These are phyloP conservation scores for Yarrowia sp. DNA, from an alignment of 805 yeast genomes.

Conservation along the genomic window DNA sequence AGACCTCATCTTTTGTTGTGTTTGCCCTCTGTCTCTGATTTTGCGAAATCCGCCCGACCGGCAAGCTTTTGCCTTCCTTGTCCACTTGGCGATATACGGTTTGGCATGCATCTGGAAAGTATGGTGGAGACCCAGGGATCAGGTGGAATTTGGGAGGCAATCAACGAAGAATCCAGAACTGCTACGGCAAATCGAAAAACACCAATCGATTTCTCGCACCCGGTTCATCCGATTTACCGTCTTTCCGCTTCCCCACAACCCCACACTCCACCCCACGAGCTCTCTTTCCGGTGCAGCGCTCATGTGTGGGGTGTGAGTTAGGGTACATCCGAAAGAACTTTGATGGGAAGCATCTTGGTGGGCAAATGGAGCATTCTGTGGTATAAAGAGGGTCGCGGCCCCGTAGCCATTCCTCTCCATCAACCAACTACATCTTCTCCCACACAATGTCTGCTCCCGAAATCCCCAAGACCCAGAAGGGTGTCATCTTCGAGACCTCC, in stretches of 20 bases:
- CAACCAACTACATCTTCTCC: background rate
- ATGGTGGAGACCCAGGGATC: slow-evolving; percentile 12
- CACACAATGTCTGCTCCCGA: slow-evolving; percentile 49
- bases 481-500: slow-evolving; percentile 68
- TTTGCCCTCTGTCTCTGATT: background rate
- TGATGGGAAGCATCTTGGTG: slow-evolving; percentile 1
- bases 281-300: background rate
- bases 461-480: slow-evolving; percentile 75
- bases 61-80: background rate
- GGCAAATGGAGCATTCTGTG: background rate
- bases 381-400: background rate
- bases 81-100: slow-evolving; percentile 24
- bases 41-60: slow-evolving; percentile 20
- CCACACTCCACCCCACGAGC: background rate
- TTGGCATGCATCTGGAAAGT: background rate
- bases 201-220: background rate
- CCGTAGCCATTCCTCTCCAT: background rate
- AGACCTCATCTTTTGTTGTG: background rate
- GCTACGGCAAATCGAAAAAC: background rate
- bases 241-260: background rate
- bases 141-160: background rate
- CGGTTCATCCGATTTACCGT: background rate
- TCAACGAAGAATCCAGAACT: background rate
- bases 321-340: slow-evolving; percentile 14
- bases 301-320: slow-evolving; percentile 26